Evolutionary conservation across 2,329 filamentous ascomycete species (phyloP).

Genomic region (Pestalotiopsis sp.): DNA sequence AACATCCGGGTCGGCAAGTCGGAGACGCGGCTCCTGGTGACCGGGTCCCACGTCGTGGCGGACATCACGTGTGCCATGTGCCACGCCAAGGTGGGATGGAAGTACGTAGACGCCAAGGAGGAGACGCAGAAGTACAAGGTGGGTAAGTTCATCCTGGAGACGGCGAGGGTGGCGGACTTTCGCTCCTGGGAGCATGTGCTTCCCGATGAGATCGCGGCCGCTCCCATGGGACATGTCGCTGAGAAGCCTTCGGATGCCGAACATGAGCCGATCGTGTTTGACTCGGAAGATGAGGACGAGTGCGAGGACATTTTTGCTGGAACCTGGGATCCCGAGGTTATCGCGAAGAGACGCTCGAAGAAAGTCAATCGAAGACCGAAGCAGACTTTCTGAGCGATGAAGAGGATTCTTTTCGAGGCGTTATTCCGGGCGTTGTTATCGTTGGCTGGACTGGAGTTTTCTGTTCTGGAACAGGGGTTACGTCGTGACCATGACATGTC

Average conservation of each 20-base stretch:
- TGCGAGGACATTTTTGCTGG: slow-evolving; percentile 69
- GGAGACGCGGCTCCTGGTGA: slow-evolving; percentile 61
- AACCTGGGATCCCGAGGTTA: slow-evolving; percentile 59
- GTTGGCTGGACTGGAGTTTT: not conserved
- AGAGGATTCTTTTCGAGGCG: not conserved
- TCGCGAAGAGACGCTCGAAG: slow-evolving; percentile 47
- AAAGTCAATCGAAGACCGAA: slow-evolving; percentile 28
- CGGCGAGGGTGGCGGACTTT: slow-evolving; percentile 55
- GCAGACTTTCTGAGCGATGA: not conserved
- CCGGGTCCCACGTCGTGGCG: slow-evolving; percentile 65
- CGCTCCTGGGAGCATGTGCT: slow-evolving; percentile 56
- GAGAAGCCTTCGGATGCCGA: slow-evolving; percentile 14
- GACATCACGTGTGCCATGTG: slow-evolving; percentile 64
- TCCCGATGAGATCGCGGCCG: slow-evolving; percentile 23
- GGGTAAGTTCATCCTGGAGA: slow-evolving; percentile 70
- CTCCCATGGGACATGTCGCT: slow-evolving; percentile 22
- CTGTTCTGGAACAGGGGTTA: not conserved
- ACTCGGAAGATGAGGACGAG: slow-evolving; percentile 68
- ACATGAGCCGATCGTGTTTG: slow-evolving; percentile 50
- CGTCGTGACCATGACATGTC: not conserved
- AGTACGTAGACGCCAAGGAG: slow-evolving; percentile 67
- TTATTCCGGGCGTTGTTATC: not conserved
- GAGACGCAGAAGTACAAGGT: slow-evolving; percentile 66
- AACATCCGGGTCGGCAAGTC: slow-evolving; percentile 59
- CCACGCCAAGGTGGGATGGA: slow-evolving; percentile 64